Conservation (phyloP, 441 rosid genomes). For the Arabidopsis lyrata region DNA sequence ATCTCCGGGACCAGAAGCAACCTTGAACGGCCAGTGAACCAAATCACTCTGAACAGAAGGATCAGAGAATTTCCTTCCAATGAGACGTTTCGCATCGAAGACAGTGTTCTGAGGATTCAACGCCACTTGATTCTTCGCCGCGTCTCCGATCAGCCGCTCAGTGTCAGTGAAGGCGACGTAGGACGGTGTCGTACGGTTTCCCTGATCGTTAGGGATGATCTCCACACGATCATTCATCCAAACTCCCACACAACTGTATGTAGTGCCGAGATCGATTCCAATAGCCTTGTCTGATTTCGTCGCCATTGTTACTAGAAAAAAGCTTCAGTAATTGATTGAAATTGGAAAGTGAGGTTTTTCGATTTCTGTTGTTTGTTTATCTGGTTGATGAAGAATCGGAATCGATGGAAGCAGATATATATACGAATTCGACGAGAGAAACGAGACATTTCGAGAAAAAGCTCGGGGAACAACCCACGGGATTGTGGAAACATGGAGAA, state of each 20-base stretch:
- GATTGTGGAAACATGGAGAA: conserved; percentile 29
- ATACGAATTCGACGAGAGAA: background rate
- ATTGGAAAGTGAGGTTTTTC: background rate
- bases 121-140: conserved; percentile 64
- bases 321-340: conserved; percentile 6
- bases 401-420: conserved; percentile 35
- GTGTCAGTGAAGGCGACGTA: conserved; percentile 63
- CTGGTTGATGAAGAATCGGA: conserved; percentile 16
- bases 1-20: conserved; percentile 52
- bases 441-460: conserved; percentile 34
- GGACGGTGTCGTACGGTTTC: conserved; percentile 63
- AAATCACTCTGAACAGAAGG: conserved; percentile 58
- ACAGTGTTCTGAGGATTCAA: conserved; percentile 59
- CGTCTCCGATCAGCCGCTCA: conserved; percentile 58
- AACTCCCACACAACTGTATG: conserved; percentile 62
- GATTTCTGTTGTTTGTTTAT: conserved; percentile 11
- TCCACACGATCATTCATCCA: conserved; percentile 65
- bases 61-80: conserved; percentile 58
- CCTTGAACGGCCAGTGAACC: conserved; percentile 62
- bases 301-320: conserved; percentile 40
- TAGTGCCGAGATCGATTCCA: conserved; percentile 64
- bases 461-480: conserved; percentile 7
- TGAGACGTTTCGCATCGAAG: conserved; percentile 63
- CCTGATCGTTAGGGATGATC: conserved; percentile 60
- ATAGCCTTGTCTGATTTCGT: conserved; percentile 48